Conservation (phyloP, 805 yeast species). For the Limtongozyma cylindracea region DNA sequence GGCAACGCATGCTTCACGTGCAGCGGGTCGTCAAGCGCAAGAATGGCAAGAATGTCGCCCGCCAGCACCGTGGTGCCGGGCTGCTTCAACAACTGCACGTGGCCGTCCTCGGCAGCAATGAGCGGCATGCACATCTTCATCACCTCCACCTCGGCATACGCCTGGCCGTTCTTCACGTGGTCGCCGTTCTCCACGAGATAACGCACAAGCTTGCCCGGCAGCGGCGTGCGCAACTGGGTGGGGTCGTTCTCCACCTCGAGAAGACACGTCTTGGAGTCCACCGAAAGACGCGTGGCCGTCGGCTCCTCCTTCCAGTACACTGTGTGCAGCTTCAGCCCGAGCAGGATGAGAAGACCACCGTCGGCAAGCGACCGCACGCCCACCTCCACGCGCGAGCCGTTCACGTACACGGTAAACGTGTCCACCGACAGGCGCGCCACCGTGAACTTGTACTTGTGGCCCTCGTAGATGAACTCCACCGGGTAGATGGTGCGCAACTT, state of each 20-base stretch:
- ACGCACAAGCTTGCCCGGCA: conserved; percentile 94
- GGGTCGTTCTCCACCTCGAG: conserved; percentile 95
- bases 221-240: conserved; percentile 93
- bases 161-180: conserved; percentile 73
- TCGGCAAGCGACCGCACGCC: conserved; percentile 79
- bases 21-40: conserved; percentile 88
- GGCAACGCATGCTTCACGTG: conserved; percentile 94
- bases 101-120: conserved; percentile 82
- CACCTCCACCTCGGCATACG: conserved; percentile 96
- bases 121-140: conserved; percentile 99
- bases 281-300: conserved; percentile 81
- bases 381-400: conserved; percentile 77
- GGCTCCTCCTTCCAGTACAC: conserved; percentile 98
- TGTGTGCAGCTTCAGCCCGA: conserved; percentile 85
- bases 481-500: conserved; percentile 72
- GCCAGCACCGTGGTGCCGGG: conserved; percentile 96
- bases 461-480: conserved; percentile 89
- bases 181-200: conserved; percentile 90
- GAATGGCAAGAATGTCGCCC: conserved; percentile 89
- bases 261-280: conserved; percentile 84
- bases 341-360: conserved; percentile 73
- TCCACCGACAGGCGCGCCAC: conserved; percentile 83
- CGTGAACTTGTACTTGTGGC: conserved; percentile 78
- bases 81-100: conserved; percentile 78
- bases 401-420: conserved; percentile 68